Evolutionary conservation across 805 yeast species (phyloP), one percentile per base, ranked within the genome.

Genomic region (Saturnispora ahearnii): DNA sequence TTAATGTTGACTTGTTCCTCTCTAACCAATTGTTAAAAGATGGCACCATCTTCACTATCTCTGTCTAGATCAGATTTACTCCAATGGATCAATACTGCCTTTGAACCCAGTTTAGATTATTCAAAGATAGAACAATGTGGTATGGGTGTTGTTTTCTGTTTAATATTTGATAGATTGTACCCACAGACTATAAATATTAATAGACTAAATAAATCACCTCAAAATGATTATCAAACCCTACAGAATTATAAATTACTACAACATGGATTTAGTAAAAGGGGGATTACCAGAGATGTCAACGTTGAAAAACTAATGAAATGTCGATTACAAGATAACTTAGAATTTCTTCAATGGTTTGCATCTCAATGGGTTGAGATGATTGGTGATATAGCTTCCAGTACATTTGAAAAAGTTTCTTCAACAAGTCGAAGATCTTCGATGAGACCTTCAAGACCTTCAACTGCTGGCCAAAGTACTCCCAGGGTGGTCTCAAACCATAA

Each of bases 91-190:
- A 91, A 91, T 61, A 72, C 77, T 41, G 74, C 86, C 3, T 72
- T 88, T 44, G 76, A 76, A 18, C 40, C 40, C 7, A 18, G 40
- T 41, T 66, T 89, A 40, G 72, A 80, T 54, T 78, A 86, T 59
- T 72, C 79, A 34, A 87, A 85, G 62, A 84, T 93, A 1, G 99
- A 93, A 62, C 90, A 90, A 65, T 83, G 96, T 62, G 99, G 99
- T 15, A 79, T 85, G 2, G 99, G 99, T 2, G 96, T 96, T 1
- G 91, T 88, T 1, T 91, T 87, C 63, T 89, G 97, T 65, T 96
- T 90, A 69, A 76, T 93, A 37, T 73, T 91, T 71, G 97, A 93
- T 65, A 79, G 89, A 7, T 81, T 93, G 18, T 86, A 73, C 59
- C 81, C 84, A 9, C 96, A 88, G 57, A 43, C 44, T 15, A 74